Conservation (phyloP, 2,329 filamentous ascomycete species). For the Apiospora arundinis region DNA sequence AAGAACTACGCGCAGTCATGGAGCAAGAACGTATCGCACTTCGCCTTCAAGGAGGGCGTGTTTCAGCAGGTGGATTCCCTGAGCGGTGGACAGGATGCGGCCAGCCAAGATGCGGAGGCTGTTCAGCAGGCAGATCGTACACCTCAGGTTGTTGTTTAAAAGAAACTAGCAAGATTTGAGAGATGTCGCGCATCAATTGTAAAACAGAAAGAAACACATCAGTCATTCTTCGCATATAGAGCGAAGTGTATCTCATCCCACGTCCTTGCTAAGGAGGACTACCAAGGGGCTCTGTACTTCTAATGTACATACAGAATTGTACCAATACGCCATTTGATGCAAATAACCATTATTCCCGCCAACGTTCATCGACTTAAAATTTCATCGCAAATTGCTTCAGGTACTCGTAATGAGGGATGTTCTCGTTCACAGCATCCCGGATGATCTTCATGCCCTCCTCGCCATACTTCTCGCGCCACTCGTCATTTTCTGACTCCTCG, state of each 20-base stretch:
- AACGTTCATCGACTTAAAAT: constrained; percentile 45
- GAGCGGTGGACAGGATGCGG: background rate
- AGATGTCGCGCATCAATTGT: background rate
- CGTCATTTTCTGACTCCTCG: constrained; percentile 69
- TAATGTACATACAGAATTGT: constrained; percentile 22
- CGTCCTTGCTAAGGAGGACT: constrained; percentile 21
- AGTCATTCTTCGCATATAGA: constrained; percentile 23
- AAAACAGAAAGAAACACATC: constrained; percentile 8
- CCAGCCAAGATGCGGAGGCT: background rate
- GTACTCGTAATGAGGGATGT: constrained; percentile 79
- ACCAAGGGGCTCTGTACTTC: constrained; percentile 33
- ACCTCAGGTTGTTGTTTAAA: constrained; percentile 1
- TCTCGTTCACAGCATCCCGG: constrained; percentile 72
- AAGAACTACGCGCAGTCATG: constrained; percentile 54
- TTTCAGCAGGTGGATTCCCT: background rate
- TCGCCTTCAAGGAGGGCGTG: constrained; percentile 23
- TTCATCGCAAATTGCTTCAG: constrained; percentile 78
- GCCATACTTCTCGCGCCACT: constrained; percentile 79
- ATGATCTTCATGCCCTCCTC: constrained; percentile 74
- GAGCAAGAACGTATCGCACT: constrained; percentile 61
- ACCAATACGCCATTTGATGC: constrained; percentile 23
- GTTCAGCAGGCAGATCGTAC: background rate
- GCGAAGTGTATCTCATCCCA: constrained; percentile 26
- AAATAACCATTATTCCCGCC: constrained; percentile 6
- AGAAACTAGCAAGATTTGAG: background rate